Evolutionary conservation across 2,329 filamentous ascomycete species (phyloP).

Genomic region (Aspergillus calidoustus): DNA sequence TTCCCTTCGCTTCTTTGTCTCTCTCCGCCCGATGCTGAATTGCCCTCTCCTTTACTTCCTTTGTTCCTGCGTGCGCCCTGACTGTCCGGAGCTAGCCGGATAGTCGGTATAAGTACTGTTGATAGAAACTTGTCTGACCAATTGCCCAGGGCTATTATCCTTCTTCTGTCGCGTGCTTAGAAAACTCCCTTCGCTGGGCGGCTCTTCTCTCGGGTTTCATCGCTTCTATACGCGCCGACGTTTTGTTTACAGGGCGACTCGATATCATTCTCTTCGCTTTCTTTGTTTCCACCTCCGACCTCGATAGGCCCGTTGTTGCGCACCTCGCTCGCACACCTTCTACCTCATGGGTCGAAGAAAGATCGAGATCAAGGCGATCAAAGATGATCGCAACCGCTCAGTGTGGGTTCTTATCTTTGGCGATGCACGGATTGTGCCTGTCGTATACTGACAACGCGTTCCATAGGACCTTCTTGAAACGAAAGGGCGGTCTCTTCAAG

Average conservation of each 20-base stretch:
- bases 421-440: background rate
- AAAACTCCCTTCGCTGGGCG: conserved; percentile 15
- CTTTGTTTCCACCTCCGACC: conserved; percentile 13
- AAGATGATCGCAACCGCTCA: conserved; percentile 95
- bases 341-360: conserved; percentile 88
- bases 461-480: conserved; percentile 89
- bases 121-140: conserved; percentile 12
- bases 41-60: conserved; percentile 1
- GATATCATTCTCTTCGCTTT: conserved; percentile 11
- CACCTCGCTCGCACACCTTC: conserved; percentile 21
- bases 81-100: background rate
- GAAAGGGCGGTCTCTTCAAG: conserved; percentile 98
- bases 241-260: conserved; percentile 14
- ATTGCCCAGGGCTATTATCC: conserved; percentile 9
- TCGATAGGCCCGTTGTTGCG: conserved; percentile 9
- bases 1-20: conserved; percentile 9
- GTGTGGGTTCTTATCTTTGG: conserved; percentile 68
- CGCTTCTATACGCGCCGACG: conserved; percentile 17
- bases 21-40: conserved; percentile 2
- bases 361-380: conserved; percentile 99
- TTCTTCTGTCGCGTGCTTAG: conserved; percentile 19
- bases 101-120: background rate
- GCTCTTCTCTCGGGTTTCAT: conserved; percentile 17
- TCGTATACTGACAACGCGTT: conserved; percentile 13
- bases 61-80: background rate